These are phyloP conservation scores for Penicillium janthinellum DNA, from an alignment of 2,329 filamentous ascomycete genomes.

Conservation along the genomic window DNA sequence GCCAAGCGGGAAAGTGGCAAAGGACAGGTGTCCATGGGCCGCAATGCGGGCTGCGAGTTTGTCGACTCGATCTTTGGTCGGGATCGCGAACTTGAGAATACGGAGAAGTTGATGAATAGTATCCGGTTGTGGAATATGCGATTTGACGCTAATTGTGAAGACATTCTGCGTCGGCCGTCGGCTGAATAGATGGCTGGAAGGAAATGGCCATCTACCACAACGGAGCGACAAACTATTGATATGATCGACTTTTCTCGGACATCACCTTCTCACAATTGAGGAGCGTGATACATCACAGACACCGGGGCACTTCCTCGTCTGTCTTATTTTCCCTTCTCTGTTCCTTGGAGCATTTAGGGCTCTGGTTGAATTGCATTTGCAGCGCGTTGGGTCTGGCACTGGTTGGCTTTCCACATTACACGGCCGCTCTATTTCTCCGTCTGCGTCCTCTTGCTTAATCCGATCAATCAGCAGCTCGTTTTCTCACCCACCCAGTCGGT, in stretches of 20 bases:
- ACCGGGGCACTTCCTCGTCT: neutral
- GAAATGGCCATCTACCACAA: neutral
- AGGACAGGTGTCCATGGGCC: slow-evolving; percentile 72
- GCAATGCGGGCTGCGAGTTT: slow-evolving; percentile 91
- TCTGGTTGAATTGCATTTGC: slow-evolving; percentile 37
- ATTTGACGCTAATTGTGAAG: slow-evolving; percentile 94
- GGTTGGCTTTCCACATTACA: slow-evolving; percentile 33
- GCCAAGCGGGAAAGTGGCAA: slow-evolving; percentile 70
- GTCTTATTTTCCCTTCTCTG: slow-evolving; percentile 8
- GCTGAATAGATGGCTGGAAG: slow-evolving; percentile 32
- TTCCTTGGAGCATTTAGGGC: slow-evolving; percentile 24
- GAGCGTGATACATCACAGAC: slow-evolving; percentile 18
- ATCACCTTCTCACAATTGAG: neutral
- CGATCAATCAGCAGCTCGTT: slow-evolving; percentile 14
- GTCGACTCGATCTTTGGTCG: slow-evolving; percentile 94
- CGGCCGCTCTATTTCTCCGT: slow-evolving; percentile 20
- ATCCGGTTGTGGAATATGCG: slow-evolving; percentile 88
- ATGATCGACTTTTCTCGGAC: neutral
- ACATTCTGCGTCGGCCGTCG: slow-evolving; percentile 67
- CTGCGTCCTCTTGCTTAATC: slow-evolving; percentile 14
- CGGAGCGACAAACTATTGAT: neutral
- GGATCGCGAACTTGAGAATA: slow-evolving; percentile 84
- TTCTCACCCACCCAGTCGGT: neutral
- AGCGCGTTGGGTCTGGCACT: slow-evolving; percentile 38
- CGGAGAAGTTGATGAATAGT: slow-evolving; percentile 88